Evolutionary conservation across 1,139 yeast species (phyloP).

Genomic region (Debaryomyces sp.): DNA sequence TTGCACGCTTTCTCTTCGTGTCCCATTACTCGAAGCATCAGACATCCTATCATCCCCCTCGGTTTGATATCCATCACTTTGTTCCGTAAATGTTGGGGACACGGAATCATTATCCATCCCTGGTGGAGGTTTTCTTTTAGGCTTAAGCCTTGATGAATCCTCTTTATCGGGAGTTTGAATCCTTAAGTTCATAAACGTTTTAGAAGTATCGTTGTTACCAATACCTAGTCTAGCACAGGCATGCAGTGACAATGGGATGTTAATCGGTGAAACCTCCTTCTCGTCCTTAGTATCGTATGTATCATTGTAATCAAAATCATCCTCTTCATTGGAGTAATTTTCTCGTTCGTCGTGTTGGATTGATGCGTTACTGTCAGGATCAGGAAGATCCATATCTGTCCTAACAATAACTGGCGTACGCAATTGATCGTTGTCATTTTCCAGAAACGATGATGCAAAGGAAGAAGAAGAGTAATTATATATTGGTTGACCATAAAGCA

Average conservation of each 20-base stretch:
- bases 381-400: conserved; percentile 1
- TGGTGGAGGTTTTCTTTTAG: conserved; percentile 34
- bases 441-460: conserved; percentile 18
- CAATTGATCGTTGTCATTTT: conserved; percentile 11
- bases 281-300: conserved; percentile 2
- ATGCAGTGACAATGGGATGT: conserved; percentile 9
- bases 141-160: conserved; percentile 9
- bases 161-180: conserved; percentile 3
- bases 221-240: conserved; percentile 4
- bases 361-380: conserved; percentile 6
- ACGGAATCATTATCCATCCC: conserved; percentile 6
- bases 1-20: conserved; percentile 1
- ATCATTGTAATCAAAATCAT: conserved; percentile 7
- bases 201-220: conserved; percentile 7
- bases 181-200: conserved; percentile 4
- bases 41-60: conserved; percentile 10
- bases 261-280: conserved; percentile 4
- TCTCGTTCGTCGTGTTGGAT: conserved; percentile 8
- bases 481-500: neutral
- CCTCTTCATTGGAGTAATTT: conserved; percentile 7
- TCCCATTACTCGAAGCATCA: conserved; percentile 3
- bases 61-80: conserved; percentile 8
- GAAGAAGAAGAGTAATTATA: conserved; percentile 16
- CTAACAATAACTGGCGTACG: conserved; percentile 6
- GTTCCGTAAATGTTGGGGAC: neutral